A percentile compares a stretch with the other conserved stretches of the same genome.
phyloP scores from a whole-genome alignment of 768 basidiomycete species.

The Lactarius psammicola region DNA sequence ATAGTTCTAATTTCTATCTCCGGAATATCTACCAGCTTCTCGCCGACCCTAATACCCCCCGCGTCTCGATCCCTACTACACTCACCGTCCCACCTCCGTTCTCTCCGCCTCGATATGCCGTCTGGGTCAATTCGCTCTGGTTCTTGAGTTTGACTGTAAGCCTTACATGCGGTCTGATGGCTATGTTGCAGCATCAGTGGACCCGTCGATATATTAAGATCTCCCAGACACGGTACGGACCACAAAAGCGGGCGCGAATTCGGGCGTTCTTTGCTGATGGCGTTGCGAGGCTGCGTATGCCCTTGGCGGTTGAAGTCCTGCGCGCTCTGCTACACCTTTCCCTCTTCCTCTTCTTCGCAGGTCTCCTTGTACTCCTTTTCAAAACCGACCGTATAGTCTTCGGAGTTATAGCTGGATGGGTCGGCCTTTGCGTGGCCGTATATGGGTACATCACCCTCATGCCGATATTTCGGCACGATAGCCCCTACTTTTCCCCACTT shows the following conservation, averaged over 20 bases:
- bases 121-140: conserved; percentile 10
- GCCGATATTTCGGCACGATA: too few relatives aligned
- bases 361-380: conserved; percentile 1
- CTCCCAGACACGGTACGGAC: not conserved
- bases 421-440: not conserved
- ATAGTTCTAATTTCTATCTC: conserved; percentile 5
- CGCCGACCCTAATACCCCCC: not conserved
- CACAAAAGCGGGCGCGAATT: not conserved
- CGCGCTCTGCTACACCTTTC: too few relatives aligned
- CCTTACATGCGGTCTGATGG: not conserved
- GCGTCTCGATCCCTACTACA: not conserved
- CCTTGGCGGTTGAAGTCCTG: not conserved
- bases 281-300: not conserved
- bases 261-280: not conserved
- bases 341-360: conserved; percentile 2
- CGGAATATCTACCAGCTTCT: conserved; percentile 2
- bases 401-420: not conserved
- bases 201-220: not conserved
- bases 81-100: not conserved
- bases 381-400: not conserved
- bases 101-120: not conserved
- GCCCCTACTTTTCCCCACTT: too few relatives aligned
- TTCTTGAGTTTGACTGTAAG: conserved; percentile 3
- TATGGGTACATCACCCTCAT: not conserved
- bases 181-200: conserved; percentile 5